phyloP scores from a whole-genome alignment of 2,329 filamentous ascomycete species.

The Aspergillus hiratsukae region DNA sequence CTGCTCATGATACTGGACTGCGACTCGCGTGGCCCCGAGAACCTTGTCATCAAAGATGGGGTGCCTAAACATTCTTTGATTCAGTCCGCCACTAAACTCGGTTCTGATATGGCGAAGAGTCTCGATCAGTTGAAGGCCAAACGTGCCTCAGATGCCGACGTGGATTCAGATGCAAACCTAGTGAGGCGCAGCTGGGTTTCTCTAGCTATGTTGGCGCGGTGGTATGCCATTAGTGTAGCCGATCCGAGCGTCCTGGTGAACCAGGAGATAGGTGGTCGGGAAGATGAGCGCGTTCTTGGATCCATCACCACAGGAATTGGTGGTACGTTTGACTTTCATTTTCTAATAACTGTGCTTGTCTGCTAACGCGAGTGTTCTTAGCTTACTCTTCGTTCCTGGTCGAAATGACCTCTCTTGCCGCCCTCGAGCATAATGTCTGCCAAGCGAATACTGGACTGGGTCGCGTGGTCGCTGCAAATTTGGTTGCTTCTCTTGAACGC shows the following conservation, averaged over 20 bases:
- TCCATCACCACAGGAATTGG: slow-evolving; percentile 33
- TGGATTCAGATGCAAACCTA: slow-evolving; percentile 39
- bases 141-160: slow-evolving; percentile 29
- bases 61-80: slow-evolving; percentile 37
- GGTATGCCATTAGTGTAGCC: slow-evolving; percentile 40
- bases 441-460: slow-evolving; percentile 33
- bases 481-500: slow-evolving; percentile 35
- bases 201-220: slow-evolving; percentile 36
- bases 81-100: slow-evolving; percentile 36
- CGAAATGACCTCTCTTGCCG: slow-evolving; percentile 33
- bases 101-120: slow-evolving; percentile 35
- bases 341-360: neutral
- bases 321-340: slow-evolving; percentile 26
- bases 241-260: slow-evolving; percentile 35
- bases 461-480: slow-evolving; percentile 33
- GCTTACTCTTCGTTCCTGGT: slow-evolving; percentile 36
- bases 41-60: slow-evolving; percentile 38
- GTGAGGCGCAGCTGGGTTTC: slow-evolving; percentile 39
- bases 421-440: slow-evolving; percentile 31
- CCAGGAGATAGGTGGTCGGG: slow-evolving; percentile 35
- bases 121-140: slow-evolving; percentile 37
- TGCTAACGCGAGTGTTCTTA: slow-evolving; percentile 12
- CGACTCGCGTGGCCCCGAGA: slow-evolving; percentile 39
- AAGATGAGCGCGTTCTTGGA: slow-evolving; percentile 37
- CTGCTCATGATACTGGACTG: slow-evolving; percentile 41